Evolutionary conservation across 805 yeast genomes (phyloP).

Genomic region (Cyberlindnera saturnus): DNA sequence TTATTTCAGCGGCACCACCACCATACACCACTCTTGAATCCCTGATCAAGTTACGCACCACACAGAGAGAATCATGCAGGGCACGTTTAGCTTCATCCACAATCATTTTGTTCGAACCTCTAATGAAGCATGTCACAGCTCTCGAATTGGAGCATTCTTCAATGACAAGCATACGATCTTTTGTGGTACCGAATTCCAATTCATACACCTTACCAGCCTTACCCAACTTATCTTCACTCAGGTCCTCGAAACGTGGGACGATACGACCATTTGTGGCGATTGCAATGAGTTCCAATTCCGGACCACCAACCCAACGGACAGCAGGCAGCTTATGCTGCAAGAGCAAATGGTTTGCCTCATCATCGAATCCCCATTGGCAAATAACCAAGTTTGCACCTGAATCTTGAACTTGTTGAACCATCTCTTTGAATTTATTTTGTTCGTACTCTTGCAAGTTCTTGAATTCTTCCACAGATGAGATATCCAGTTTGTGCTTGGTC

Average conservation of each 20-base stretch:
- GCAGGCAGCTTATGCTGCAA: slow-evolving; percentile 88
- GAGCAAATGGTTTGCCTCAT: slow-evolving; percentile 92
- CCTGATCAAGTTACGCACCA: slow-evolving; percentile 88
- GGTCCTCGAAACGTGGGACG: slow-evolving; percentile 95
- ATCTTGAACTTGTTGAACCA: slow-evolving; percentile 80
- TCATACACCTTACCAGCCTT: slow-evolving; percentile 80
- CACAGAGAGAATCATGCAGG: slow-evolving; percentile 93
- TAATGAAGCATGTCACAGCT: slow-evolving; percentile 86
- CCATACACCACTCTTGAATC: slow-evolving; percentile 97
- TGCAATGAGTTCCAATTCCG: slow-evolving; percentile 91
- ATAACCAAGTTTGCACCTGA: slow-evolving; percentile 95
- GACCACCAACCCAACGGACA: slow-evolving; percentile 98
- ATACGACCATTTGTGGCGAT: slow-evolving; percentile 97
- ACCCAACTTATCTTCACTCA: slow-evolving; percentile 77
- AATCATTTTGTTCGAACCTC: slow-evolving; percentile 97
- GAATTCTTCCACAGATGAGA: slow-evolving; percentile 90
- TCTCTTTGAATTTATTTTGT: slow-evolving; percentile 81
- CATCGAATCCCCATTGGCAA: slow-evolving; percentile 99
- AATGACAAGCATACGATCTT: slow-evolving; percentile 91
- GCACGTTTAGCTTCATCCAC: slow-evolving; percentile 97
- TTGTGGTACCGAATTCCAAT: slow-evolving; percentile 91
- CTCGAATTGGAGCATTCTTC: slow-evolving; percentile 83
- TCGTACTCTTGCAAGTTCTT: slow-evolving; percentile 87
- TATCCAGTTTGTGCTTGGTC: slow-evolving; percentile 95
- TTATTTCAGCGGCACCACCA: slow-evolving; percentile 97